Conservation (phyloP, 768 basidiomycete genomes). For the Tylopilus felleus region DNA sequence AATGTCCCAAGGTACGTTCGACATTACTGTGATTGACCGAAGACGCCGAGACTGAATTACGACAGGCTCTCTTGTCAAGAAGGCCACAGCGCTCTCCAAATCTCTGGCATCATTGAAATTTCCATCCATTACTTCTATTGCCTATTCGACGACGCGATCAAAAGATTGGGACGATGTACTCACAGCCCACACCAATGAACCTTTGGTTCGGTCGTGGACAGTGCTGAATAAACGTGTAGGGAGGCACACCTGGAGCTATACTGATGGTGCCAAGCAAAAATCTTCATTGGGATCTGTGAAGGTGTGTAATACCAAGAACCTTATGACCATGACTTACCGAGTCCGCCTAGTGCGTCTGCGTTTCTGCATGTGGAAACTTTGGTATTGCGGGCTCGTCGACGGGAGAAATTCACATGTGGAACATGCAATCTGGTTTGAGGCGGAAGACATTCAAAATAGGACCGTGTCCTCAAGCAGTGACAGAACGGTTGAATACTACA, state of each 20-base stretch:
- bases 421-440: constrained; percentile 91
- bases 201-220: constrained; percentile 83
- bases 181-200: constrained; percentile 84
- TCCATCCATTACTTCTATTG: constrained; percentile 71
- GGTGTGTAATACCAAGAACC: constrained; percentile 39
- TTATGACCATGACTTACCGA: not conserved
- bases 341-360: constrained; percentile 64
- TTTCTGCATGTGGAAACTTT: constrained; percentile 96
- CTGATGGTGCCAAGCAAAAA: constrained; percentile 47
- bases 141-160: constrained; percentile 73
- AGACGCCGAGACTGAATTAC: constrained; percentile 1
- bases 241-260: constrained; percentile 64
- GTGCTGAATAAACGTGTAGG: constrained; percentile 80
- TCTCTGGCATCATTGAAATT: constrained; percentile 82
- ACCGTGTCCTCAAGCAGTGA: constrained; percentile 53
- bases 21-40: not conserved
- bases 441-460: constrained; percentile 76
- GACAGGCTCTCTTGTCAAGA: constrained; percentile 80
- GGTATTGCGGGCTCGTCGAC: constrained; percentile 81
- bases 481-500: constrained; percentile 39
- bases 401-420: constrained; percentile 86
- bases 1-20: constrained; percentile 75
- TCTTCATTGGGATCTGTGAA: constrained; percentile 61
- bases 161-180: constrained; percentile 99
- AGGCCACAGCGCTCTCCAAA: constrained; percentile 73